Base-by-base conservation (phyloP, 768 basidiomycete species). In the Rhizopogon vinicolor region DNA sequence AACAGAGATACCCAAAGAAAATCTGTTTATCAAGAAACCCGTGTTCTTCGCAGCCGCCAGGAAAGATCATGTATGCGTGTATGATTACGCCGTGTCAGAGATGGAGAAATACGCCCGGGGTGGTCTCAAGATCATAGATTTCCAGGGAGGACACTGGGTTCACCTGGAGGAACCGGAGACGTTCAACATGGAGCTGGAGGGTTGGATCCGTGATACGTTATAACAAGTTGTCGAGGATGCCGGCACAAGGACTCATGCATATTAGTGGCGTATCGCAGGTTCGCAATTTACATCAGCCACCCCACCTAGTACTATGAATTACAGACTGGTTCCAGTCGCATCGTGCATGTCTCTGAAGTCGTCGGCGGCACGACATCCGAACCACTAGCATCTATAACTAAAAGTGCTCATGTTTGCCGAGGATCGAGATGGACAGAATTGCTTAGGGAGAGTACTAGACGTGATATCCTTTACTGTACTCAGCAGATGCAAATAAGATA, bases 91-190 rank as follows among this genome's bases (percentile, higher is more conserved):
- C 29, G 58, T 60, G 33, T 19, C 60, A 29, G 51, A 51, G 31
- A 67, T 72, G 8, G 53, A 66, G 54, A 59, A 67, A 52, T 63
- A 66, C 54, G 66, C 68, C 7, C 57, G 58, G 37, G 65, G 64
- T 43, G 61, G 63, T 41, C 52, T 62, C 44, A 71, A 70, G 9
- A 56, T 68, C 7, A 63, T 57, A 51, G 71, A 71, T 50, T 71
- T 73, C 29, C 70, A 75, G 33, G 60, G 65, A 3, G 72, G 70
- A 1, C 77, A 78, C 52, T 79, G 74, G 72, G 59, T 66, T 8
- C 65, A 66, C 3, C 52, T 77, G 58, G 71, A 72, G 49, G 63
- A 60, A 28, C 62, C 71, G 0, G 67, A 71, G 19, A 63, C 66
- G 41, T 59, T 76, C 33, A 78, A 75, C 44, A 54, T 58, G 6